A percentile compares a stretch with the other conserved stretches of the same genome.
Evolutionary conservation across 768 basidiomycete genomes (phyloP).

Genomic region (Naganishia randhawae): DNA sequence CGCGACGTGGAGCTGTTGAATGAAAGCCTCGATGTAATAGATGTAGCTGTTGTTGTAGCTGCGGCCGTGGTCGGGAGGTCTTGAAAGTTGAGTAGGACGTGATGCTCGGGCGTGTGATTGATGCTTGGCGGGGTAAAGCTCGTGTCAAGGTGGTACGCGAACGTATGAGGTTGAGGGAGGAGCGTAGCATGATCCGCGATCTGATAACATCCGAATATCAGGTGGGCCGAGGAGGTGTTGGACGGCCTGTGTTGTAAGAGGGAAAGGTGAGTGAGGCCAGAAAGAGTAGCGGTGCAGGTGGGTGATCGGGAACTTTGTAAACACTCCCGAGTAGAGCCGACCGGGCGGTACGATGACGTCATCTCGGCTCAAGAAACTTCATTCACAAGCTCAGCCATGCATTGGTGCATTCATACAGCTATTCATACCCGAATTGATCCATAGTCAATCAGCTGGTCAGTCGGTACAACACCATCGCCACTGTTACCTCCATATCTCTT

Average conservation of each 20-base stretch:
- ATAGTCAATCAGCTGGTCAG: too few species aligned
- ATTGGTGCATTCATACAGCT: neutral
- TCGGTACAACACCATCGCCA: too few species aligned
- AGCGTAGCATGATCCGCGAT: neutral
- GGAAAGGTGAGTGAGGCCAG: neutral
- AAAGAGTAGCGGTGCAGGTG: neutral
- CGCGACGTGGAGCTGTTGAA: constrained; percentile 40
- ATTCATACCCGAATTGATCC: neutral
- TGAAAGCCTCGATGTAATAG: constrained; percentile 40
- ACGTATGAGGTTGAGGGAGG: neutral
- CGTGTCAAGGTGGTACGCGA: constrained; percentile 5
- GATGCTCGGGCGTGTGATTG: neutral
- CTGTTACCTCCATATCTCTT: too few species aligned
- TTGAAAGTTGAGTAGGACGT: neutral
- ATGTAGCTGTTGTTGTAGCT: neutral
- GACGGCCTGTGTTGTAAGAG: too few species aligned
- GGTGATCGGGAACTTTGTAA: constrained; percentile 19
- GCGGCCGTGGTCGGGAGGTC: neutral
- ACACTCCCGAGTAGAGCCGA: constrained; percentile 16
- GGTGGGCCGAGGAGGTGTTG: neutral
- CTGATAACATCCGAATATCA: neutral
- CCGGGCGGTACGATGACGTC: neutral
- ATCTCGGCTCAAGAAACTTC: neutral
- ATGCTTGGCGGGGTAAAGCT: neutral
- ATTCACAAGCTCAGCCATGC: neutral